Evolutionary conservation across 768 basidiomycete species (phyloP).

Genomic region (Phylloporus sp.): DNA sequence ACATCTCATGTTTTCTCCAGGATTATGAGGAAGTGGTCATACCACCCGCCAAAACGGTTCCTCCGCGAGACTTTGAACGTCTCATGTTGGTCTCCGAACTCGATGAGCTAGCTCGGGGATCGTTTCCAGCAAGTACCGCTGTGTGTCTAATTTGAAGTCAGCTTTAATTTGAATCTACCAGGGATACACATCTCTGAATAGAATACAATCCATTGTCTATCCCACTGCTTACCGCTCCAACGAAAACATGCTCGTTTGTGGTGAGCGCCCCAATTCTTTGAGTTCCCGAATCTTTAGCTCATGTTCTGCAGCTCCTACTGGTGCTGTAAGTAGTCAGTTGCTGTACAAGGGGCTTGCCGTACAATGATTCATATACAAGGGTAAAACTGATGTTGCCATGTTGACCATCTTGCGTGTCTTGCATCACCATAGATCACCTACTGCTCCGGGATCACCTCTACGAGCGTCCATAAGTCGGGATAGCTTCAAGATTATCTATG

Average conservation of each 20-base stretch:
- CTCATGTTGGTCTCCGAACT: constrained; percentile 70
- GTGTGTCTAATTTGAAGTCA: neutral
- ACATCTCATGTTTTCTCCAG: constrained; percentile 37
- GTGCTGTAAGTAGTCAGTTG: constrained; percentile 71
- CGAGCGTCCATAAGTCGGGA: constrained; percentile 57
- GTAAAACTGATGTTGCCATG: constrained; percentile 99
- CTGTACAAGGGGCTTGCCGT: neutral
- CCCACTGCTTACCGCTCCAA: constrained; percentile 92
- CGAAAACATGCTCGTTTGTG: constrained; percentile 84
- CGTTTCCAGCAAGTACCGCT: constrained; percentile 67
- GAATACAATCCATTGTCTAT: constrained; percentile 94
- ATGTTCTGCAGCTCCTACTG: constrained; percentile 76
- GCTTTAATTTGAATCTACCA: constrained; percentile 26
- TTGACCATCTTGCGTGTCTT: constrained; percentile 87
- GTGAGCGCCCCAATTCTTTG: constrained; percentile 13
- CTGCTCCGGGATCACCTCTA: constrained; percentile 29
- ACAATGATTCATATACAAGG: constrained; percentile 43
- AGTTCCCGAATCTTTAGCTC: neutral
- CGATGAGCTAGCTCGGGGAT: constrained; percentile 71
- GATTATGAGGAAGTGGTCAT: constrained; percentile 86
- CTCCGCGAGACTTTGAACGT: constrained; percentile 66
- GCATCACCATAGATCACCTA: constrained; percentile 55
- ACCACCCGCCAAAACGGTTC: constrained; percentile 78
- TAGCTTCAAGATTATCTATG: constrained; percentile 95
- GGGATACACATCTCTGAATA: constrained; percentile 86